A percentile compares a stretch with the other conserved stretches of the same genome.
These are phyloP conservation scores for Verticillium alfalfae DNA, from an alignment of 2,329 filamentous ascomycete genomes.

Conservation along the genomic window DNA sequence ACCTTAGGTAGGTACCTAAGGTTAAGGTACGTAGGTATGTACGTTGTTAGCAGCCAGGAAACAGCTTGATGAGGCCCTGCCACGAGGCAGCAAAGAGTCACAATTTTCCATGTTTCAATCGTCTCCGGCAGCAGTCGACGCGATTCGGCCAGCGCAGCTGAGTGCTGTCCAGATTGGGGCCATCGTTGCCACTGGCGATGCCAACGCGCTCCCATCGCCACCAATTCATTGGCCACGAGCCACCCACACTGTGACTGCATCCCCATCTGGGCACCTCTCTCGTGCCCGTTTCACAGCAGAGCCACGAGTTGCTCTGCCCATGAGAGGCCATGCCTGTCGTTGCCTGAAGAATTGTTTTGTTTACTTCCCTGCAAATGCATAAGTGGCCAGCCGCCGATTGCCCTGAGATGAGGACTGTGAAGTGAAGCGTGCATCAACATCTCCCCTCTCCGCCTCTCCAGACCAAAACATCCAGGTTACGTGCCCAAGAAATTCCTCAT, in stretches of 20 bases:
- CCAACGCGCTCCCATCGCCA: background rate
- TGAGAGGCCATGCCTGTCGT: background rate
- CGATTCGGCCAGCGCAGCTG: background rate
- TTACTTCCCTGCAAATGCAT: background rate
- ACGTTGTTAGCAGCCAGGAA: too few species aligned
- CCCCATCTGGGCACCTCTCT: background rate
- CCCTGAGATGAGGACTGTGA: background rate
- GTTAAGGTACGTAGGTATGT: too few species aligned
- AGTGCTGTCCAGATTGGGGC: background rate
- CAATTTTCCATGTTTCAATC: background rate
- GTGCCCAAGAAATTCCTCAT: background rate
- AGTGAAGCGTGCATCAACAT: background rate
- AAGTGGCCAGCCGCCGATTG: background rate
- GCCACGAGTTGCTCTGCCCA: background rate
- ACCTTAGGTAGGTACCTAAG: too few species aligned
- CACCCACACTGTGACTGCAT: background rate
- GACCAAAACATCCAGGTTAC: too few species aligned
- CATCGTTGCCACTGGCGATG: background rate
- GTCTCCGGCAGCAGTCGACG: background rate
- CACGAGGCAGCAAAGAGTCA: background rate
- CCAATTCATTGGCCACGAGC: conserved; percentile 1
- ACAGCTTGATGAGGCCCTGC: background rate
- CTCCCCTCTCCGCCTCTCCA: background rate
- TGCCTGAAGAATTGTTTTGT: background rate
- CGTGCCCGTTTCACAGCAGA: background rate